Evolutionary conservation across 2,329 filamentous ascomycete genomes (phyloP).

Genomic region (Colletotrichum higginsianum): DNA sequence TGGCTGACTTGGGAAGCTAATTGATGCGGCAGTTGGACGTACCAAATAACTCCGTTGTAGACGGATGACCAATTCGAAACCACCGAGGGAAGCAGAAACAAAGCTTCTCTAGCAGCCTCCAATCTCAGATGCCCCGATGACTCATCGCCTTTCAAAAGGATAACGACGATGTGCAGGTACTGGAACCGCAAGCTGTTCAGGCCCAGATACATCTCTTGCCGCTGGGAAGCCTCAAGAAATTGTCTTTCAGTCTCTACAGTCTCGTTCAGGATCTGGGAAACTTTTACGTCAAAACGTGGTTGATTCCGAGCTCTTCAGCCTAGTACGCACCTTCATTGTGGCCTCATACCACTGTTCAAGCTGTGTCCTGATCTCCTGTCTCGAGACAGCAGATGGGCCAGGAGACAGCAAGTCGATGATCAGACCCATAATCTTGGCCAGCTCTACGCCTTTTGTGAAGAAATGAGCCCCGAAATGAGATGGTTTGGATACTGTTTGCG

Average conservation of each 20-base stretch:
- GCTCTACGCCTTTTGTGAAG: not conserved
- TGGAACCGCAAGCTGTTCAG: slow-evolving; percentile 25
- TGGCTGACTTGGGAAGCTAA: not conserved
- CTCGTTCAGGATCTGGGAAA: not conserved
- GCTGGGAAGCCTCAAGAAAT: not conserved
- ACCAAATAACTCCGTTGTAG: slow-evolving; percentile 29
- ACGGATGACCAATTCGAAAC: slow-evolving; percentile 30
- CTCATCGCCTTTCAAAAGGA: slow-evolving; percentile 23
- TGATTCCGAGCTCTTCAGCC: fast-evolving
- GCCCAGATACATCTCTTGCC: slow-evolving; percentile 24
- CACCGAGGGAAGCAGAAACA: slow-evolving; percentile 18
- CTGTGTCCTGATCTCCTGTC: not conserved
- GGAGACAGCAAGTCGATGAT: slow-evolving; percentile 2
- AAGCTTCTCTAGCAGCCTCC: slow-evolving; percentile 14
- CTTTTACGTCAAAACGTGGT: fast-evolving
- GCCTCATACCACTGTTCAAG: slow-evolving; percentile 17
- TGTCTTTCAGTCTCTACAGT: not conserved
- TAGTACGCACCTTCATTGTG: slow-evolving; percentile 2
- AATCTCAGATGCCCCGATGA: not conserved
- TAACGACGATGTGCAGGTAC: slow-evolving; percentile 23
- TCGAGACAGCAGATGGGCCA: not conserved
- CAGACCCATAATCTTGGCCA: slow-evolving; percentile 12
- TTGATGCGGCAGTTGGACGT: not conserved
- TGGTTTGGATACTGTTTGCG: not conserved
- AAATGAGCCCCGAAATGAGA: slow-evolving; percentile 14